Conservation (phyloP, 2,329 filamentous ascomycete genomes). For the Diaporthe ampelina region DNA sequence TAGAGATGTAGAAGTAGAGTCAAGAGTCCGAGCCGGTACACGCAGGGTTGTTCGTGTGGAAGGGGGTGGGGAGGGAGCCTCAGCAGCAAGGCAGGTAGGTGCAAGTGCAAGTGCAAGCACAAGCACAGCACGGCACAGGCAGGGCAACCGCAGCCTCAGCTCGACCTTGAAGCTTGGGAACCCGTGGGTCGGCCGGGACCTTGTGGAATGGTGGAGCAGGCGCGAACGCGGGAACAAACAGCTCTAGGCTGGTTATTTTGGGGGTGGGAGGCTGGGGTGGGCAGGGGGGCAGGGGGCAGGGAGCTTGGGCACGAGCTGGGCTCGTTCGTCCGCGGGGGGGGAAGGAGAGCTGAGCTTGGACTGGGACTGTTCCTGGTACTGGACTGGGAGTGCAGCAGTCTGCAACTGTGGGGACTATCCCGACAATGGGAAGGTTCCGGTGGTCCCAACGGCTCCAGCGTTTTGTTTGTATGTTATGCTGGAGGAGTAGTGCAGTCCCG, state of each 20-base stretch:
- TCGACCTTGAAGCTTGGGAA: constrained; percentile 18
- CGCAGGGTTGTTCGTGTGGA: constrained; percentile 22
- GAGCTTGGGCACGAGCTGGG: constrained; percentile 30
- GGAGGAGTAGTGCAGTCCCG: neutral
- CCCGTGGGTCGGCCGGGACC: constrained; percentile 24
- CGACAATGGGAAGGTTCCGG: constrained; percentile 29
- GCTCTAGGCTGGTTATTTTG: constrained; percentile 24
- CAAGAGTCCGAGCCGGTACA: constrained; percentile 29
- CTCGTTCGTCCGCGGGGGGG: neutral
- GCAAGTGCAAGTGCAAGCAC: too few species aligned
- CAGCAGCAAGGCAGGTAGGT: neutral
- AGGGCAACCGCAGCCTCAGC: constrained; percentile 30
- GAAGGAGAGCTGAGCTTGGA: neutral
- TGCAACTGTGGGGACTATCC: constrained; percentile 29
- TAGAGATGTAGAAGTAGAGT: constrained; percentile 32
- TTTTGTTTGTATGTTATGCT: neutral
- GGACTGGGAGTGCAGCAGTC: neutral
- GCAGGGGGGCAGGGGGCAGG: neutral
- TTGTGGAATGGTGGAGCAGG: constrained; percentile 34
- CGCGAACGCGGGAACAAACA: constrained; percentile 32
- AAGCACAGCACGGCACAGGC: neutral
- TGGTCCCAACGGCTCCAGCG: constrained; percentile 6
- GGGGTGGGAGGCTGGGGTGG: constrained; percentile 15
- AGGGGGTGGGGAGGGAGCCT: neutral
- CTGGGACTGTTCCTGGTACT: neutral